Conservation (phyloP, 1,284 basidiomycete species). For the Ceraceosorus guamensis region DNA sequence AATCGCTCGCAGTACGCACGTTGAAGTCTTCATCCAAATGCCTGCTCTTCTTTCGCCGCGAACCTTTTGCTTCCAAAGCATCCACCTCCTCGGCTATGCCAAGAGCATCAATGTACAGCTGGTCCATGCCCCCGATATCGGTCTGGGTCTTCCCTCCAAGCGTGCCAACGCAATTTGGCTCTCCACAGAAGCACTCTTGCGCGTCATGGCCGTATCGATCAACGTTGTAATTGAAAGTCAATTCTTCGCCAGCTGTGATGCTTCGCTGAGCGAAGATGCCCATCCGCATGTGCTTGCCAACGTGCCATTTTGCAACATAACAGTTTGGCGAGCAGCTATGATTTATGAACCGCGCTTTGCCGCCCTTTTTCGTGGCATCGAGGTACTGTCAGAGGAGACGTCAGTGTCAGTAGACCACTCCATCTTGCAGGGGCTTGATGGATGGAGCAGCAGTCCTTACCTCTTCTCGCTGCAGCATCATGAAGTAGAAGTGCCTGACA, state of each 20-base stretch:
- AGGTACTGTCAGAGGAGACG: constrained; percentile 63
- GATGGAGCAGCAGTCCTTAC: not conserved
- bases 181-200: constrained; percentile 91
- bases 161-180: constrained; percentile 87
- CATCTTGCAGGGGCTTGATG: not conserved
- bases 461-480: constrained; percentile 98
- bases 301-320: constrained; percentile 98
- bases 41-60: constrained; percentile 80
- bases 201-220: constrained; percentile 97
- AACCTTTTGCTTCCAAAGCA: constrained; percentile 68
- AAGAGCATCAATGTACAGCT: constrained; percentile 90
- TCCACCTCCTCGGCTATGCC: constrained; percentile 89
- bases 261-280: constrained; percentile 89
- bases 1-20: constrained; percentile 43
- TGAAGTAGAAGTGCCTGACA: constrained; percentile 96
- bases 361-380: constrained; percentile 94
- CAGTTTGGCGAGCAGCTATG: constrained; percentile 98
- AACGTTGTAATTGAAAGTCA: constrained; percentile 99
- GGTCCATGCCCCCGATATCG: constrained; percentile 84
- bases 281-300: constrained; percentile 86
- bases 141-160: constrained; percentile 99
- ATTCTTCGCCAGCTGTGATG: constrained; percentile 76
- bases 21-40: constrained; percentile 85
- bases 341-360: constrained; percentile 92
- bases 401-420: not conserved